Conservation (phyloP, 2,329 filamentous ascomycete species). For the Diplodia seriata region DNA sequence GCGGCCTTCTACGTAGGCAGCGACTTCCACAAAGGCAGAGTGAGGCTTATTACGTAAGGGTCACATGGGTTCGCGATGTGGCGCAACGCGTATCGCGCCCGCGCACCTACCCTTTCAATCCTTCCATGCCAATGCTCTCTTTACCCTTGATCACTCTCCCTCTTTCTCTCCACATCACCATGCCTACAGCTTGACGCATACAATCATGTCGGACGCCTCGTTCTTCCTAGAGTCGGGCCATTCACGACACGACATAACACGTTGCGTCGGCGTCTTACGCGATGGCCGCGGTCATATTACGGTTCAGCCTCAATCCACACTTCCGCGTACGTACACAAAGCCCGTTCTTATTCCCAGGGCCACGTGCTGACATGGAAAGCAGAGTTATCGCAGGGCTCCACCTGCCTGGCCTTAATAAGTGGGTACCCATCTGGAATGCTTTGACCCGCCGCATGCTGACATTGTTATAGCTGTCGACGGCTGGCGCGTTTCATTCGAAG, state of each 20-base stretch:
- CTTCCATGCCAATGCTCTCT: background rate
- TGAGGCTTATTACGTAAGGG: conserved; percentile 6
- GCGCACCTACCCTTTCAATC: background rate
- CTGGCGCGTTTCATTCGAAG: conserved; percentile 5
- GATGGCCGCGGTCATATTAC: background rate
- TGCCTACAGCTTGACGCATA: background rate
- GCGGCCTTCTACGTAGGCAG: background rate
- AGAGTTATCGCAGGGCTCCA: background rate
- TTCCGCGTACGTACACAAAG: conserved; percentile 1
- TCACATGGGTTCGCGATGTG: conserved; percentile 23
- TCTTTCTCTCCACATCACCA: background rate
- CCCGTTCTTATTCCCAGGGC: background rate
- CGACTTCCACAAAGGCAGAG: background rate
- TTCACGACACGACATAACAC: background rate
- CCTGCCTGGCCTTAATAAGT: conserved; percentile 10
- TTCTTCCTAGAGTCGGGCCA: background rate
- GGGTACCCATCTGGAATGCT: background rate
- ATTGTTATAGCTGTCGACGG: background rate
- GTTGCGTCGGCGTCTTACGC: background rate
- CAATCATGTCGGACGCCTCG: background rate
- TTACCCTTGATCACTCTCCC: background rate
- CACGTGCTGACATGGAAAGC: background rate
- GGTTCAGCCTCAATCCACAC: background rate
- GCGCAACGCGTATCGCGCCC: background rate
- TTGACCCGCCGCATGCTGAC: background rate